Conservation (phyloP, 2,329 filamentous ascomycete genomes). For the Cordyceps tenuipes region DNA sequence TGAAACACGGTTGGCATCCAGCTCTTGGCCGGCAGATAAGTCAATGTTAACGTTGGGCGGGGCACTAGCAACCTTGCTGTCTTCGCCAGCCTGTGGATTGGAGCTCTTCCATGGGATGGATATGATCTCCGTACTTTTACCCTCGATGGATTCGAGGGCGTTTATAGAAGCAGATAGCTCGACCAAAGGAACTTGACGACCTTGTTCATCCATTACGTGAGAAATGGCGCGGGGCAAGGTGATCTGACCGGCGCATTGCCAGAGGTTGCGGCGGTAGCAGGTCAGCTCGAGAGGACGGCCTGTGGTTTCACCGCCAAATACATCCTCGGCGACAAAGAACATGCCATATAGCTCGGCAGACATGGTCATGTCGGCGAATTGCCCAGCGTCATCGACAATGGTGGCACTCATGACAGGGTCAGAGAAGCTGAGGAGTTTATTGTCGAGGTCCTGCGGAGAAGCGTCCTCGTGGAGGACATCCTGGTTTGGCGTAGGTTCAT, state of each 20-base stretch:
- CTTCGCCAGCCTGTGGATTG: conserved; percentile 45
- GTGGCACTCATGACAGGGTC: conserved; percentile 51
- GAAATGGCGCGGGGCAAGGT: conserved; percentile 66
- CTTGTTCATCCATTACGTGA: conserved; percentile 64
- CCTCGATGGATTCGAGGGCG: conserved; percentile 85
- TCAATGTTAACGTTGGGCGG: conserved; percentile 50
- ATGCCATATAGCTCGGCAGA: conserved; percentile 75
- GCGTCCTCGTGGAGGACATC: conserved; percentile 38
- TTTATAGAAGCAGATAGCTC: conserved; percentile 76
- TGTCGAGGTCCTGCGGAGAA: conserved; percentile 51
- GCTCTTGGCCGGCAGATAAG: conserved; percentile 50
- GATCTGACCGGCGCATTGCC: conserved; percentile 86
- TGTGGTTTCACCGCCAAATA: conserved; percentile 53
- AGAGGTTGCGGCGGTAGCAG: conserved; percentile 89
- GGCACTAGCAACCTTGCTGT: conserved; percentile 38
- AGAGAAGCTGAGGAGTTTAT: conserved; percentile 69
- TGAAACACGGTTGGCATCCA: conserved; percentile 70
- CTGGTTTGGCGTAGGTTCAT: conserved; percentile 34
- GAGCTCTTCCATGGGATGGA: conserved; percentile 91
- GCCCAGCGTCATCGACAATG: conserved; percentile 57
- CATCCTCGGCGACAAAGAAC: conserved; percentile 81
- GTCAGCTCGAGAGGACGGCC: conserved; percentile 71
- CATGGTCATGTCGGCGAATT: conserved; percentile 57
- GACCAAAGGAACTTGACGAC: conserved; percentile 66
- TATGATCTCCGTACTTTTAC: conserved; percentile 87